phyloP scores from a whole-genome alignment of 139 green algal species.

The Tetradesmus obliquus region DNA sequence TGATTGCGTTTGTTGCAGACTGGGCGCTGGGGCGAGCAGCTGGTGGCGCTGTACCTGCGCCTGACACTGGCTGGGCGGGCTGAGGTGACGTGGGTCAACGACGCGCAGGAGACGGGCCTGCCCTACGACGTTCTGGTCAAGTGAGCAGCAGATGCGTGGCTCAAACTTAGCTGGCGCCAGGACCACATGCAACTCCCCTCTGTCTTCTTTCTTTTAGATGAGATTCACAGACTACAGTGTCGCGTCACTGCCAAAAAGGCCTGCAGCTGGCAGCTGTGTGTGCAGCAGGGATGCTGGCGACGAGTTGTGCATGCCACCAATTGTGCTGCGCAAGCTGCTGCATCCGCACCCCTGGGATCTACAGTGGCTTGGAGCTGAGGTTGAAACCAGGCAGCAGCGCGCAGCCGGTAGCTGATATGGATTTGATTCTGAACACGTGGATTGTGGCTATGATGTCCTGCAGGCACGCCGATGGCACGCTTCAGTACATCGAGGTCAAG shows the following conservation, averaged over 20 bases:
- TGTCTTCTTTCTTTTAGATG: not conserved
- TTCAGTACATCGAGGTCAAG: conserved; percentile 28
- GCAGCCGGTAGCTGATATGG: no score
- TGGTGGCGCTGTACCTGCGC: conserved; percentile 45
- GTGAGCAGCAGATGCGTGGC: not conserved
- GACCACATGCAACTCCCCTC: no score
- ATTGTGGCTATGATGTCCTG: not conserved
- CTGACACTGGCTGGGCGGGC: not conserved
- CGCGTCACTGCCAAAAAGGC: no score
- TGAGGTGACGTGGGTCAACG: conserved; percentile 59
- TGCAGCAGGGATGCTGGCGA: no score
- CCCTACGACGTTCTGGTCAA: conserved; percentile 58
- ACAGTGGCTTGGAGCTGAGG: no score
- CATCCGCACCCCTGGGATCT: no score
- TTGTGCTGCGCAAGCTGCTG: no score
- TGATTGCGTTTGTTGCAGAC: conserved; percentile 7
- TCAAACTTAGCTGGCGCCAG: not conserved
- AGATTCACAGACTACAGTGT: not conserved
- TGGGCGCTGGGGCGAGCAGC: conserved; percentile 59
- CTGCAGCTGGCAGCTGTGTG: no score
- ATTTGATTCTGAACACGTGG: no score
- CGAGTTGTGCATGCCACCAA: no score
- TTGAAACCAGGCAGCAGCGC: no score
- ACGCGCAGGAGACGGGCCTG: conserved; percentile 48
- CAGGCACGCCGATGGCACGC: not conserved